phyloP scores from a whole-genome alignment of 306 rosid genomes.

The Lupinus albus region DNA sequence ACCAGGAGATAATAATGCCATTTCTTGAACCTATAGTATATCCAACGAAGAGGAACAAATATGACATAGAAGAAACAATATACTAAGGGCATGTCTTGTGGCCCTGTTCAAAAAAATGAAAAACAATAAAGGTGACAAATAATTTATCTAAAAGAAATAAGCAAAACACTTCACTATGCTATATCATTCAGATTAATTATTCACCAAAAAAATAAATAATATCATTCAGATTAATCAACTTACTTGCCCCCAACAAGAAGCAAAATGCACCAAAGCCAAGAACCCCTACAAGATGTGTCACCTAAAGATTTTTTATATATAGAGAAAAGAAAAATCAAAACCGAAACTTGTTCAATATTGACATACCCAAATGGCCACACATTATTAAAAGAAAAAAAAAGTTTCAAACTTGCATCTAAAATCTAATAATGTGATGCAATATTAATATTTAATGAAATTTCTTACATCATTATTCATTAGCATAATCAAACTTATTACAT shows the following conservation, averaged over 20 bases:
- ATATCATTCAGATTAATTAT: neutral
- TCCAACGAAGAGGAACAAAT: slow-evolving; percentile 93
- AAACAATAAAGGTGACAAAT: neutral
- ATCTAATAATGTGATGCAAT: no score
- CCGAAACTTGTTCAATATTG: neutral
- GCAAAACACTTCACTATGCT: neutral
- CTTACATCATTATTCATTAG: neutral
- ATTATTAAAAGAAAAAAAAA: neutral
- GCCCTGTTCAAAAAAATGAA: slow-evolving; percentile 57
- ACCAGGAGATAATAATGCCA: slow-evolving; percentile 97
- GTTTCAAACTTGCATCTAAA: no score
- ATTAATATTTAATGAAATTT: neutral
- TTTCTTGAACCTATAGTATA: slow-evolving; percentile 85
- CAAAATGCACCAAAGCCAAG: slow-evolving; percentile 84
- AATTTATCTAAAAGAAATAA: neutral
- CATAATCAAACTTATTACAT: neutral
- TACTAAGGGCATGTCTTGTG: slow-evolving; percentile 72
- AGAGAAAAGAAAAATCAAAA: slow-evolving; percentile 15
- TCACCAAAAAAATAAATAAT: no score
- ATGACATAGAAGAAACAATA: slow-evolving; percentile 73
- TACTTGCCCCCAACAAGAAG: slow-evolving; percentile 84
- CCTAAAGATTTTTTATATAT: slow-evolving; percentile 40
- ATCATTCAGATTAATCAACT: slow-evolving; percentile 41
- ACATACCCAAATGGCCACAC: slow-evolving; percentile 8
- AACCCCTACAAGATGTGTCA: slow-evolving; percentile 77